Evolutionary conservation across 192 early-diverging fungal genomes (phyloP), one percentile per base, ranked within the genome.

Genomic region (Mortierella alpina): DNA sequence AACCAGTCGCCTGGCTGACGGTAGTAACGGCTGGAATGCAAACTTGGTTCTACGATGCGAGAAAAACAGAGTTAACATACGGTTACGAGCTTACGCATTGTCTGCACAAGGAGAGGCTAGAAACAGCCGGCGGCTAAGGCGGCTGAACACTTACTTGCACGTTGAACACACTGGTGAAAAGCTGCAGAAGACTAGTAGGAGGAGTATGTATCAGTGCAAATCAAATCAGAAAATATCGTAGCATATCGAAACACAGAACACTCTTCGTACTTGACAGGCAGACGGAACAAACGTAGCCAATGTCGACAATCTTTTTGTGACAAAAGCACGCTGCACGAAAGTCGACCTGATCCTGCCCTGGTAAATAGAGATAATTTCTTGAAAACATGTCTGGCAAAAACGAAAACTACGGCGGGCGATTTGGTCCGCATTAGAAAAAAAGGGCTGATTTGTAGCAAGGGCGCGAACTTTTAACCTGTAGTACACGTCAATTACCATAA

Each of bases 241-340:
- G 18, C 2, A 11, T n/a, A 22, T 12, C 17, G 23, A 55, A 11
- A n/a, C 8, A 20, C 54, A 55, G 7, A 8, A 31, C 31, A 31
- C 31, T 31, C 31, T 31, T 2, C 72, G 20, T 90, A 95, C 94
- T 97, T 17, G 98, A 97, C 40, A 99, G 80, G 73, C 98, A 99
- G 13, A 98, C 97, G 1, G 96, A 97, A 77, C 98, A 99, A n/a
- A 99, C 98, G 84, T 88, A 98, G 0, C 96, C 98, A 70, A 98
- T 89, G 72, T 96, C 94, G 14, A 98, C 91, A 48, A 96, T 92
- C 55, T 88, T 90, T 73, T 95, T 96, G 84, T 99, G 98, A 79
- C 98, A 99, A 63, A 99, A 99, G 75, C 98, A 99, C 0, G 96
- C 93, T 8, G 98, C 94, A 13, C 96, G 81, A 73, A 96, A 99